Conservation (phyloP, 176 grass and related monocot genomes). For the Oryza officinalis region DNA sequence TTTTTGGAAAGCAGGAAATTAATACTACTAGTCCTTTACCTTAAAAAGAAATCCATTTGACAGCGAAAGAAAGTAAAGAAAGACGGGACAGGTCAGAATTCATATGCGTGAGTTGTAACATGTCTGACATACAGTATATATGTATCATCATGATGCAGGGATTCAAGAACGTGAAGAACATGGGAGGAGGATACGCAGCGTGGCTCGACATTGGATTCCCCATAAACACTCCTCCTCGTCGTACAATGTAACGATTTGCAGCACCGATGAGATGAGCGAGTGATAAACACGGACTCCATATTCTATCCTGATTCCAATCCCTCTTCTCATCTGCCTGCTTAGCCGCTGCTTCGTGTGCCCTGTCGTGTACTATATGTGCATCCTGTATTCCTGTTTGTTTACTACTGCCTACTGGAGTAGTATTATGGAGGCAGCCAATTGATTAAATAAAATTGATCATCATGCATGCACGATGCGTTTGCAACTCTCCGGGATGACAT, state of each 20-base stretch:
- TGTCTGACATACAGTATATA: background rate
- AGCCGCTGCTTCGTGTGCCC: too few species aligned
- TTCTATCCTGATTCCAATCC: too few species aligned
- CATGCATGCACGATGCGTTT: background rate
- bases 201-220: slow-evolving; percentile 30
- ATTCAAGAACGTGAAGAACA: slow-evolving; percentile 48
- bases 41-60: too few species aligned
- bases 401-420: too few species aligned
- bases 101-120: background rate
- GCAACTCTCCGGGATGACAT: background rate
- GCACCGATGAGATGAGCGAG: too few species aligned
- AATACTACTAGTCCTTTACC: too few species aligned
- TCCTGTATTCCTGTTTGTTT: too few species aligned
- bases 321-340: background rate
- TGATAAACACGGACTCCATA: background rate
- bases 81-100: too few species aligned
- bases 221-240: background rate
- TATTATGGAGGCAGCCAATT: background rate
- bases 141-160: background rate
- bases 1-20: too few species aligned
- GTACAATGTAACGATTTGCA: background rate
- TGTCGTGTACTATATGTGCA: too few species aligned
- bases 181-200: slow-evolving; percentile 39
- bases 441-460: background rate
- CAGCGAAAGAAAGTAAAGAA: too few species aligned